Evolutionary conservation across 225 moss, liverwort and hornwort species (phyloP).

Genomic region (Pseudisothecium myosuroides): DNA sequence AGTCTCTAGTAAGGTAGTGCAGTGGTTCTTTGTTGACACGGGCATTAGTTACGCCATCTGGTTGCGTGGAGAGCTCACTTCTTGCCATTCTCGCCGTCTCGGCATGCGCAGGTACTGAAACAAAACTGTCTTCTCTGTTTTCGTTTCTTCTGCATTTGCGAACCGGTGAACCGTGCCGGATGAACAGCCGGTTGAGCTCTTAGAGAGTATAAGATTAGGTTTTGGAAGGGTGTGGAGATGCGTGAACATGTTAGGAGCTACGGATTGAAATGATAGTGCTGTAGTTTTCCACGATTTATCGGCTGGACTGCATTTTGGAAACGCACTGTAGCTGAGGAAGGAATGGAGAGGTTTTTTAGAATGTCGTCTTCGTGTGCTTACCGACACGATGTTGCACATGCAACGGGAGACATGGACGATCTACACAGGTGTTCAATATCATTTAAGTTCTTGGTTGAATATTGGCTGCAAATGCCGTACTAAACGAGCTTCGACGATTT

Average conservation of each 20-base stretch:
- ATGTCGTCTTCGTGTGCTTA: conserved; percentile 5
- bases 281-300: background rate
- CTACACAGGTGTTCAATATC: background rate
- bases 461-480: background rate
- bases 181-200: background rate
- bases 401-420: background rate
- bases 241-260: background rate
- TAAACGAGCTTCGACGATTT: background rate
- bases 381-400: background rate
- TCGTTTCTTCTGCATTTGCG: background rate
- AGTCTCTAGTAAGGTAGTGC: background rate
- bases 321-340: background rate
- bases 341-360: background rate
- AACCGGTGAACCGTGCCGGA: background rate
- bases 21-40: background rate
- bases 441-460: background rate
- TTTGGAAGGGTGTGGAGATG: background rate
- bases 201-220: background rate
- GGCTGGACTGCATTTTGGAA: background rate
- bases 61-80: conserved; percentile 3
- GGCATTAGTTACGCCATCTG: background rate
- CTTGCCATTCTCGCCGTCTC: conserved; percentile 10
- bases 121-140: background rate
- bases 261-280: background rate
- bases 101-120: conserved; percentile 16